These are phyloP conservation scores for Starmerella cellae DNA, from an alignment of 805 yeast genomes.

Conservation along the genomic window DNA sequence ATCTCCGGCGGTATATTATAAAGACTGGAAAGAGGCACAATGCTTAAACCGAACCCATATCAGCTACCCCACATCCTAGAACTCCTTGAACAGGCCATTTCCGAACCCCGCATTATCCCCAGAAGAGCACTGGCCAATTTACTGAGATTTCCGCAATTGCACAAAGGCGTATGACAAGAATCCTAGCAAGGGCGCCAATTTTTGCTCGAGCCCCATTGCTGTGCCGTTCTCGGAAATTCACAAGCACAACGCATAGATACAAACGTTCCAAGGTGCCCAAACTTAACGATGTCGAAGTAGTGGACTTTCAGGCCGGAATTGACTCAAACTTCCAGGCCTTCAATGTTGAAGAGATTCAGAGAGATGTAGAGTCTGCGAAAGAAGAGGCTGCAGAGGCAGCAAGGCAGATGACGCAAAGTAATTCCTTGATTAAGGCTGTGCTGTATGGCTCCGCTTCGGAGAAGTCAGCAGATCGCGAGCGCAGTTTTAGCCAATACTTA, in stretches of 20 bases:
- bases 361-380: neutral
- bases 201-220: neutral
- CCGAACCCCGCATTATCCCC: neutral
- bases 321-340: conserved; percentile 21
- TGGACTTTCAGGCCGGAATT: conserved; percentile 19
- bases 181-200: neutral
- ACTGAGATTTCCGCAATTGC: too few species aligned
- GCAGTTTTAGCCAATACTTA: conserved; percentile 27
- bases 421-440: conserved; percentile 26
- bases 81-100: neutral
- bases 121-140: neutral
- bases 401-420: neutral
- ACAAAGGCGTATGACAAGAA: neutral
- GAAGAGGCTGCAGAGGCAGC: neutral
- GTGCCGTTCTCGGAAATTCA: neutral
- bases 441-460: conserved; percentile 29
- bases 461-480: conserved; percentile 28
- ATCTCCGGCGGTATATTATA: too few species aligned
- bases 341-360: conserved; percentile 7
- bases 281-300: conserved; percentile 17
- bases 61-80: too few species aligned
- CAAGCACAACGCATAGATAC: neutral
- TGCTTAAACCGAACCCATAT: neutral
- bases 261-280: neutral
- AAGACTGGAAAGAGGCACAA: too few species aligned